Evolutionary conservation across 805 yeast genomes (phyloP), one percentile per base, ranked within the genome.

Genomic region (Wickerhamiella australiensis): DNA sequence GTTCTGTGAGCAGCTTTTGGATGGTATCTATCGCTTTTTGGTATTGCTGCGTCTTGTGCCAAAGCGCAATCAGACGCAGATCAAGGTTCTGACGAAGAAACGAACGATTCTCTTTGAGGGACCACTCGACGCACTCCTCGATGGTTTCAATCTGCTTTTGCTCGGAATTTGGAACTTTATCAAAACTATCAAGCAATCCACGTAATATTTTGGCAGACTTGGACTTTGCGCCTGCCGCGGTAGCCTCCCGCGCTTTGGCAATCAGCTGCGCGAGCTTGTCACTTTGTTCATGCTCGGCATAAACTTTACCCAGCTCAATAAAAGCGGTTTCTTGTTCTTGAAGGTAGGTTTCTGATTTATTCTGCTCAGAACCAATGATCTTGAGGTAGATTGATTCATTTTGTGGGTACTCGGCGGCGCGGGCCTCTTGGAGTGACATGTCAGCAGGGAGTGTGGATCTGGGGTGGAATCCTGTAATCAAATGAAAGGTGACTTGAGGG

Each of bases 151-250:
- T 82, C 59, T 88, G 94, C 29, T 77, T 67, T 56, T 82, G 87
- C 44, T 80, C 65, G 3, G 74, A 55, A 72, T 71, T 37, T 78
- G 82, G 56, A 79, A 75, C 51, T 15, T 50, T 62, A 52, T 85
- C 88, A 59, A 85, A 78, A 54, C 77, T 69, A 60, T 90, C 97
- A 58, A 92, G 80, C 61, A 92, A 72, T 37, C 78, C 73, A 59
- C 81, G 82, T 57, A 90, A 80, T 50, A 90, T 83, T 65, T 90
- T 92, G 18, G 97, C 95, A 7, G 95, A 83, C 66, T 92, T 92
- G 13, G 96, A 84, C 68, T 92, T 92, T 43, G 97, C 96, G 60
- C 85, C 78, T 29, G 76, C 75, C 49, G 80, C 77, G 72, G 87
- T 80, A n/a, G 80, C 76, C 7, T 67, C 69, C 57, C 92, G 76